These are phyloP conservation scores for Strigomonas culicis DNA, from an alignment of 208 protist species.

Conservation along the genomic window DNA sequence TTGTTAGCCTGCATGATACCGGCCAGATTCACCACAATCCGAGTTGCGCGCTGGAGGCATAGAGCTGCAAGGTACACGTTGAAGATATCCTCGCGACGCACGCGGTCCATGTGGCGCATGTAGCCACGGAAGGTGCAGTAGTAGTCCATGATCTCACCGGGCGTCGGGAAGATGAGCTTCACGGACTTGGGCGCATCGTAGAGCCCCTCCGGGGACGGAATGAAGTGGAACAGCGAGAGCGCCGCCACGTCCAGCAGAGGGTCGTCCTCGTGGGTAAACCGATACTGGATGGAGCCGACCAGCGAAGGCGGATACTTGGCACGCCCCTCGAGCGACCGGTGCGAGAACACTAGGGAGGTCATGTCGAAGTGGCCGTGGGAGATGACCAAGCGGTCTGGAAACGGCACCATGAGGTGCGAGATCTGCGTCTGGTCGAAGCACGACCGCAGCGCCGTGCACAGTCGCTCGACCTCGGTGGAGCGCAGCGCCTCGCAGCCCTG, in stretches of 20 bases:
- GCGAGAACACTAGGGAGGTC: conserved; percentile 47
- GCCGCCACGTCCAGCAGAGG: conserved; percentile 67
- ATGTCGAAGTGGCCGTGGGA: conserved; percentile 68
- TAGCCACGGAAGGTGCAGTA: conserved; percentile 69
- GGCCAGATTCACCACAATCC: conserved; percentile 23
- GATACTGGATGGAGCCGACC: conserved; percentile 49
- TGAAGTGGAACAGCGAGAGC: conserved; percentile 41
- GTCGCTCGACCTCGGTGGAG: conserved; percentile 34
- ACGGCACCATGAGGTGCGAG: conserved; percentile 39
- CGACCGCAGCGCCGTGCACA: conserved; percentile 23
- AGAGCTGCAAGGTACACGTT: conserved; percentile 61
- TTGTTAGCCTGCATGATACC: background rate
- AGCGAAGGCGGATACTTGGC: conserved; percentile 66
- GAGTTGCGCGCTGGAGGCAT: conserved; percentile 42
- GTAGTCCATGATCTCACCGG: conserved; percentile 52
- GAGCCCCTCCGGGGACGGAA: conserved; percentile 47
- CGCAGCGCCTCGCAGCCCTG: conserved; percentile 14
- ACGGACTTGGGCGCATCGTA: conserved; percentile 36
- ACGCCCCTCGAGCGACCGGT: conserved; percentile 69
- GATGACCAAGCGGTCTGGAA: conserved; percentile 43
- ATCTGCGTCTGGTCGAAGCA: conserved; percentile 62
- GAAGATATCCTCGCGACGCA: conserved; percentile 61
- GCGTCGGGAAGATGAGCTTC: conserved; percentile 49
- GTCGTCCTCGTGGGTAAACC: conserved; percentile 46
- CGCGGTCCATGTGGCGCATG: conserved; percentile 50